phyloP scores from a whole-genome alignment of 2,329 filamentous ascomycete genomes.

The Fusarium begoniae region DNA sequence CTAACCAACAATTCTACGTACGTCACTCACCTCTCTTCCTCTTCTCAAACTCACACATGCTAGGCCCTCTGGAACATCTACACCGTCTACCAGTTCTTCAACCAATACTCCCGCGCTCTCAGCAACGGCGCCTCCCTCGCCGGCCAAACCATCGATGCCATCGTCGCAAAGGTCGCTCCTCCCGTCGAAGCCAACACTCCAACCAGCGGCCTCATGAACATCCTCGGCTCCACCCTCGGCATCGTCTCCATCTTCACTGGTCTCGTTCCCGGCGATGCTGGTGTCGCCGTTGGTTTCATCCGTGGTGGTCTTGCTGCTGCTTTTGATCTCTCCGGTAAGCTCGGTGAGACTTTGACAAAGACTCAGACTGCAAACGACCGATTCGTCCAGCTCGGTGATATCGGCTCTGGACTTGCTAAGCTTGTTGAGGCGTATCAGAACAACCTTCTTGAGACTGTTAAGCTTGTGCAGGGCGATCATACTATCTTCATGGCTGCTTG shows the following conservation, averaged over 20 bases:
- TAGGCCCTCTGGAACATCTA: slow-evolving; percentile 25
- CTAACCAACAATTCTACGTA: slow-evolving; percentile 23
- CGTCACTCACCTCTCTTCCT: accelerated
- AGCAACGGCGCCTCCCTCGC: slow-evolving; percentile 19
- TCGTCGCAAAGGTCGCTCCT: slow-evolving; percentile 14
- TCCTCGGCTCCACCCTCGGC: not conserved
- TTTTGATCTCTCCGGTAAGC: slow-evolving; percentile 8
- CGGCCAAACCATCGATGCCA: slow-evolving; percentile 10
- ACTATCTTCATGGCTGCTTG: slow-evolving; percentile 8
- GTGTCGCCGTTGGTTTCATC: not conserved
- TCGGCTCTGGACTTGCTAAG: not conserved
- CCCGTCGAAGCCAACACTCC: slow-evolving; percentile 5
- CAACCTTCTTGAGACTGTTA: slow-evolving; percentile 15
- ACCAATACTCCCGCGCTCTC: slow-evolving; percentile 15
- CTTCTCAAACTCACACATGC: accelerated
- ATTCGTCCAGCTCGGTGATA: not conserved
- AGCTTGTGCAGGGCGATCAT: slow-evolving; percentile 9
- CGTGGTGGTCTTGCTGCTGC: not conserved
- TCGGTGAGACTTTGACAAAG: not conserved
- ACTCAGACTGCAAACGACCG: slow-evolving; percentile 5
- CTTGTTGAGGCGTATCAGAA: slow-evolving; percentile 11
- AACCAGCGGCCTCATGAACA: slow-evolving; percentile 1
- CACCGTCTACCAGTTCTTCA: slow-evolving; percentile 26
- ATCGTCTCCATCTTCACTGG: slow-evolving; percentile 2
- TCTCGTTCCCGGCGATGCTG: not conserved